Evolutionary conservation across 1,139 yeast genomes (phyloP).

Genomic region (Geotrichum macrosporum): DNA sequence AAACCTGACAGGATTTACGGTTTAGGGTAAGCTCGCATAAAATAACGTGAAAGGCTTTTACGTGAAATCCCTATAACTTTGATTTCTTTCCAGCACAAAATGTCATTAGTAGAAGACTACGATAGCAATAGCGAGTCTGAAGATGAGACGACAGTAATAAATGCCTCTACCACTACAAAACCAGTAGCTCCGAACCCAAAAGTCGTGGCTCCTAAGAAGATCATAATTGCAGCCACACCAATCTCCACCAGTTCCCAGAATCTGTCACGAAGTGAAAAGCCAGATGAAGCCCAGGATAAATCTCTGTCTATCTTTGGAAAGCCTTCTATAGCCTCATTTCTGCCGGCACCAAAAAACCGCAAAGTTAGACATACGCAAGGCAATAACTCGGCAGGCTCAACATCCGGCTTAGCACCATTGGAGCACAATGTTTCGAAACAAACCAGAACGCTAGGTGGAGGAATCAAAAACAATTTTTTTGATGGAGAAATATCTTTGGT

Average conservation of each 20-base stretch:
- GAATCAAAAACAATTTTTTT: constrained; percentile 26
- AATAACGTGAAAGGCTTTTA: too few species aligned
- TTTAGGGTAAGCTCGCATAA: too few species aligned
- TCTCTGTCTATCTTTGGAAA: constrained; percentile 8
- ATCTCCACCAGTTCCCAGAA: not conserved
- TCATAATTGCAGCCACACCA: constrained; percentile 16
- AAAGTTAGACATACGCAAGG: constrained; percentile 9
- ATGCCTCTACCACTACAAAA: not conserved
- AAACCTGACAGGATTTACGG: too few species aligned
- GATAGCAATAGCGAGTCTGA: constrained; percentile 23
- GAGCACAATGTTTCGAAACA: constrained; percentile 19
- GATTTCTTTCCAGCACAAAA: constrained; percentile 1
- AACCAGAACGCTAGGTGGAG: constrained; percentile 29
- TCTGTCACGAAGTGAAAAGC: not conserved
- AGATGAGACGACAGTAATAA: constrained; percentile 3
- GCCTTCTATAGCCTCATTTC: constrained; percentile 21
- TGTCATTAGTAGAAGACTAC: constrained; percentile 28
- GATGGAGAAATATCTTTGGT: constrained; percentile 29
- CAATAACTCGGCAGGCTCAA: not conserved
- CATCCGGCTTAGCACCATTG: not conserved
- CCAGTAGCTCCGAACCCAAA: not conserved
- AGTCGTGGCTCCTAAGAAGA: constrained; percentile 14
- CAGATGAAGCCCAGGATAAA: not conserved
- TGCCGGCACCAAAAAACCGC: constrained; percentile 23
- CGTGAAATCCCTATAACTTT: not conserved